Percentiles rank a stretch among this genome's conserved stretches.
phyloP scores from a whole-genome alignment of 2,329 filamentous ascomycete genomes.

The Trichoderma koningii region DNA sequence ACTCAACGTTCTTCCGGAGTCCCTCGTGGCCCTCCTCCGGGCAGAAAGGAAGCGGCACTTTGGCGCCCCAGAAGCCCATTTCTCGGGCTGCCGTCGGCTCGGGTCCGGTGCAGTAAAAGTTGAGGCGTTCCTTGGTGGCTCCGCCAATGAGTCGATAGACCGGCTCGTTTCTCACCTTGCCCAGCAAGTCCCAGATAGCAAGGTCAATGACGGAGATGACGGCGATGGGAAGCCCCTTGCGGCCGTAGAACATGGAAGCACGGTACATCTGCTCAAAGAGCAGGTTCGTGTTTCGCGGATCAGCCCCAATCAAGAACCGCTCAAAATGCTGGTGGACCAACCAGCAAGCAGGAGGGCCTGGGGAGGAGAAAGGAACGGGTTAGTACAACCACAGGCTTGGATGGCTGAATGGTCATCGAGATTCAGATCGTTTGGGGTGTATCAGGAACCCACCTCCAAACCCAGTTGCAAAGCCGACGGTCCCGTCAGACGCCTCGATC shows the following conservation, averaged over 20 bases:
- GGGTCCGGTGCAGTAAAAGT: conserved; percentile 95
- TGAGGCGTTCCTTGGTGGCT: conserved; percentile 76
- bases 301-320: conserved; percentile 83
- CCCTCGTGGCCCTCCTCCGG: conserved; percentile 83
- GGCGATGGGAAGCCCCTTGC: conserved; percentile 85
- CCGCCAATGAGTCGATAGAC: conserved; percentile 95
- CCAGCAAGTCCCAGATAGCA: conserved; percentile 87
- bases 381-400: neutral
- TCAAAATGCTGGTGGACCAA: conserved; percentile 91
- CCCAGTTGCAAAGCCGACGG: conserved; percentile 90
- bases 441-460: conserved; percentile 66
- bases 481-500: conserved; percentile 84
- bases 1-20: conserved; percentile 86
- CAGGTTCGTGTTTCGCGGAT: conserved; percentile 87
- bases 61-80: conserved; percentile 89
- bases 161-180: conserved; percentile 88
- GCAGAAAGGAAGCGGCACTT: conserved; percentile 86
- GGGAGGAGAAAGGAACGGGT: neutral
- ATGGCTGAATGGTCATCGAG: neutral
- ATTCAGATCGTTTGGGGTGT: neutral
- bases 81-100: conserved; percentile 76
- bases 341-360: conserved; percentile 88
- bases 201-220: conserved; percentile 94
- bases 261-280: conserved; percentile 97
- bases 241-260: conserved; percentile 92